phyloP scores from a whole-genome alignment of 208 protist genomes.

The Spironucleus salmonicida region DNA sequence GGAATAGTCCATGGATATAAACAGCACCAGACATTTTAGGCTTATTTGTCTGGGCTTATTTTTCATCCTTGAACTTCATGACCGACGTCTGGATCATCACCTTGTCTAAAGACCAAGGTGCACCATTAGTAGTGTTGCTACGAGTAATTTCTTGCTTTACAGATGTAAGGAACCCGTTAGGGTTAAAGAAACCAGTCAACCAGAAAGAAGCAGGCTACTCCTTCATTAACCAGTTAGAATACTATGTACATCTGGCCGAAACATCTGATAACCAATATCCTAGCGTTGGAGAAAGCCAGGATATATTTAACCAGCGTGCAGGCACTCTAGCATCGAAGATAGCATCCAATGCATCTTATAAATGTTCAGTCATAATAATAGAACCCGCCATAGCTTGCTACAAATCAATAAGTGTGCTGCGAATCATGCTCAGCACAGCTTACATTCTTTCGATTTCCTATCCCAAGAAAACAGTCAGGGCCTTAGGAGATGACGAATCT shows the following conservation, averaged over 20 bases:
- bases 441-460: constrained; percentile 82
- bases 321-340: constrained; percentile 83
- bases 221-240: constrained; percentile 65
- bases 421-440: constrained; percentile 35
- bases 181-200: constrained; percentile 95
- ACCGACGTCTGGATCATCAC: constrained; percentile 77
- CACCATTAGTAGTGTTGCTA: too few species aligned
- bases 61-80: constrained; percentile 49
- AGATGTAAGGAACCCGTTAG: constrained; percentile 85
- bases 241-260: constrained; percentile 72
- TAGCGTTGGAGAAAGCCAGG: constrained; percentile 75
- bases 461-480: constrained; percentile 77
- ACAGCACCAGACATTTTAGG: constrained; percentile 65
- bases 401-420: constrained; percentile 66
- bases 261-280: constrained; percentile 85
- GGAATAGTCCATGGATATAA: constrained; percentile 83
- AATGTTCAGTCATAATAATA: constrained; percentile 77
- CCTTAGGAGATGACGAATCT: constrained; percentile 48
- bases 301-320: constrained; percentile 65
- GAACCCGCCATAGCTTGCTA: constrained; percentile 81
- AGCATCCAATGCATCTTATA: constrained; percentile 74
- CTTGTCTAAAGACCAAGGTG: constrained; percentile 82
- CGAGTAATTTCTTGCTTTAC: constrained; percentile 76
- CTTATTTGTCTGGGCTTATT: constrained; percentile 53
- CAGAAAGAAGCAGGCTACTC: constrained; percentile 76